Evolutionary conservation across 1,284 basidiomycete species (phyloP).

Genomic region (Microbotryum silenes-acaulis): DNA sequence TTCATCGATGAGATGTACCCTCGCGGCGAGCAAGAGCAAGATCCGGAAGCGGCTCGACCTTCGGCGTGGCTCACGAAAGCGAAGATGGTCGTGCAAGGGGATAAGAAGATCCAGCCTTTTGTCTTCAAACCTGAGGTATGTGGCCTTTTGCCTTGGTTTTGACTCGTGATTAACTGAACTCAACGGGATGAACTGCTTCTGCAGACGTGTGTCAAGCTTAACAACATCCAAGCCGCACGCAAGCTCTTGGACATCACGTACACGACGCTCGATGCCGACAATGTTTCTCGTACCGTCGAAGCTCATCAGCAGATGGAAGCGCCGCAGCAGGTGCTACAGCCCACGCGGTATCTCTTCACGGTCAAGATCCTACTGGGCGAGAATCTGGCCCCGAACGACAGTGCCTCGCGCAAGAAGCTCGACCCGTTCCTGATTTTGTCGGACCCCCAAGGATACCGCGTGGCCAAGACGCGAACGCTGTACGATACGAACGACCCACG

Average conservation of each 20-base stretch:
- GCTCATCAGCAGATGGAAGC: conserved; percentile 48
- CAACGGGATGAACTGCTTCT: neutral
- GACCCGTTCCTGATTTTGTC: conserved; percentile 93
- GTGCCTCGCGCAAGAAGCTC: conserved; percentile 58
- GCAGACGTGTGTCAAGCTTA: conserved; percentile 90
- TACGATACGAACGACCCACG: conserved; percentile 83
- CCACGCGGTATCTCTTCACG: conserved; percentile 68
- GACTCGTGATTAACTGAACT: neutral
- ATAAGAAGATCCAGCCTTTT: conserved; percentile 88
- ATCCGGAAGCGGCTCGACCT: conserved; percentile 46
- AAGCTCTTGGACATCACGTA: conserved; percentile 89
- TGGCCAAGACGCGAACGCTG: conserved; percentile 92
- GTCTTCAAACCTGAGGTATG: conserved; percentile 69
- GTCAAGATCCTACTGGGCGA: conserved; percentile 90
- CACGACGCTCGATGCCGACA: conserved; percentile 81
- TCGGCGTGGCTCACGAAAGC: conserved; percentile 94
- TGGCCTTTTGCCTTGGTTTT: conserved; percentile 1
- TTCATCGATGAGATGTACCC: conserved; percentile 95
- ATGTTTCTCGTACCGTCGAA: conserved; percentile 59
- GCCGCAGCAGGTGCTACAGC: conserved; percentile 27
- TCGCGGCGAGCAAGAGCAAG: conserved; percentile 54
- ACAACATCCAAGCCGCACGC: conserved; percentile 91
- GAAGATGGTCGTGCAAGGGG: conserved; percentile 60
- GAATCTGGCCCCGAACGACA: conserved; percentile 64
- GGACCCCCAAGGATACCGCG: conserved; percentile 78